Conservation (phyloP, 1,284 basidiomycete genomes). For the Pyrrhoderma noxium region DNA sequence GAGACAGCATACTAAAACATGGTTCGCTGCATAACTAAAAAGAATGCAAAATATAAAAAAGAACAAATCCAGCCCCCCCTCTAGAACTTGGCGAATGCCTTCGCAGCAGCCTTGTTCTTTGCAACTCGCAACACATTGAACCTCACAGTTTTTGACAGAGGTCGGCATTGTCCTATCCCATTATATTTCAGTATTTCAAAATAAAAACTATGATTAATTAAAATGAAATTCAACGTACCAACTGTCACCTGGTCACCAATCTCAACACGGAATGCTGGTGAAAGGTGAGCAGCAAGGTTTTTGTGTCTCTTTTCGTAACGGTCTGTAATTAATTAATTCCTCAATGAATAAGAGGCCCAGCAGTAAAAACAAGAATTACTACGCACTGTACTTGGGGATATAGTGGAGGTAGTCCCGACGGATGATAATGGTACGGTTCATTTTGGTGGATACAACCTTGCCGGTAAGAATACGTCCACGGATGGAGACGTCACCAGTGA, state of each 20-base stretch:
- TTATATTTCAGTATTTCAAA: not conserved
- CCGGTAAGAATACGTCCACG: slow-evolving; percentile 98
- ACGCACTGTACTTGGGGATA: slow-evolving; percentile 94
- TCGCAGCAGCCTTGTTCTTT: slow-evolving; percentile 82
- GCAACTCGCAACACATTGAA: slow-evolving; percentile 95
- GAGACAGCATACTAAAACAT: slow-evolving; percentile 11
- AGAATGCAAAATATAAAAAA: slow-evolving; percentile 12
- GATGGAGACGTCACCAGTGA: slow-evolving; percentile 94
- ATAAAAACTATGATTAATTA: not conserved
- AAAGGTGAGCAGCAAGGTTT: slow-evolving; percentile 96
- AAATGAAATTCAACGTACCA: slow-evolving; percentile 50
- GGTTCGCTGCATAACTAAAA: slow-evolving; percentile 24
- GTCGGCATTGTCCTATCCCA: slow-evolving; percentile 86
- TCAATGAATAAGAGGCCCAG: too few species aligned
- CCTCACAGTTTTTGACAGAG: slow-evolving; percentile 97
- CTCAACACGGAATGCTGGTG: slow-evolving; percentile 97
- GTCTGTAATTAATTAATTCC: slow-evolving; percentile 38
- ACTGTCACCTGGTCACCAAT: slow-evolving; percentile 92
- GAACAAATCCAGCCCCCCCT: slow-evolving; percentile 14
- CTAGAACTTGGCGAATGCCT: slow-evolving; percentile 95
- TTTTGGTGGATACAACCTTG: slow-evolving; percentile 97
- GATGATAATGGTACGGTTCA: slow-evolving; percentile 98
- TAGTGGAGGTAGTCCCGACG: slow-evolving; percentile 98
- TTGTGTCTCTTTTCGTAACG: slow-evolving; percentile 98
- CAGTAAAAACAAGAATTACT: slow-evolving; percentile 13